Evolutionary conservation across 305 asterid genomes (phyloP), one percentile per base, ranked within the genome.

Genomic region (Rubia tinctorum): DNA sequence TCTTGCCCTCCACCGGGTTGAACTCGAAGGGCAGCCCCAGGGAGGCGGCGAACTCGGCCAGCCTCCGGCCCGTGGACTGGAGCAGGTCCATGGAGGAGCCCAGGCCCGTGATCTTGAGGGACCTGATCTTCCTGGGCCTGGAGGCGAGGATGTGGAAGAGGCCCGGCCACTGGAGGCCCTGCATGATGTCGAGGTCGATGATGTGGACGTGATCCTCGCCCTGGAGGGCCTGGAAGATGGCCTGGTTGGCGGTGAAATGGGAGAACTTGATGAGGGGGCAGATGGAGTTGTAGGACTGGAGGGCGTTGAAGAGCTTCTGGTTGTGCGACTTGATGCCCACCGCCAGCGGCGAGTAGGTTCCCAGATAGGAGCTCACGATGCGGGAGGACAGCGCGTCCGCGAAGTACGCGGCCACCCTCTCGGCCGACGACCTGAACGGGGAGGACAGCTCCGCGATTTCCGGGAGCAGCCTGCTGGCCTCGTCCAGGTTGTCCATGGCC

Each of bases 111-210:
- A 90, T 87, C 43, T 80, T 78, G 39, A 90, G 76, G 40, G 91
- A 84, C 34, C 77, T 82, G 75, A 89, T 71, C 25, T 89, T 88
- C 12, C 86, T 80, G 34, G 91, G 69, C 25, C 92, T 83, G 37
- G 93, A 90, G 44, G 97, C 92, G 63, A 93, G 81, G 77, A 91
- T 89, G 82, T 89, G 94, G 86, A 93, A 88, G 72, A 93, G 82
- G 49, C 98, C 98, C 0, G 98, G 98, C 98, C 98, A 93, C 42
- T 93, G 97, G 75, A 93, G 98, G 20, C 98, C 98, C 78, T 90
- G 98, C 97, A 93, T 88, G 76, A 93, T 86, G 85, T 93, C 98
- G 18, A 82, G 80, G 71, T 82, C 86, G 86, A 93, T 91, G 81
- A 91, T 80, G 88, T 93, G 98, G 80, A 91, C 95, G 75, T 84